Conservation (phyloP, 2,329 filamentous ascomycete species). For the Monilinia laxa region DNA sequence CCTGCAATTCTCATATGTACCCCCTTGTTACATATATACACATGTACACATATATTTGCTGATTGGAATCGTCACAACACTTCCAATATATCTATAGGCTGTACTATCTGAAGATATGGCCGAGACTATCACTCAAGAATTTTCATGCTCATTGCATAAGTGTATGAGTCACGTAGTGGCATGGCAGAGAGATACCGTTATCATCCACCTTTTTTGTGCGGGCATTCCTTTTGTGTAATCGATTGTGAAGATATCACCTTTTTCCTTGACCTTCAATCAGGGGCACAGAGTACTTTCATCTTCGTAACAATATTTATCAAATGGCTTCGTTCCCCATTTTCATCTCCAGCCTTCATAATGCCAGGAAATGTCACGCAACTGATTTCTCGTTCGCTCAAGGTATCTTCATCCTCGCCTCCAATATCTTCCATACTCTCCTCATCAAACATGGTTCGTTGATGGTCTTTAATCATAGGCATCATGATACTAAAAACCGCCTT, state of each 20-base stretch:
- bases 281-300: slow-evolving; percentile 60
- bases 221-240: slow-evolving; percentile 4
- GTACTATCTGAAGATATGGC: slow-evolving; percentile 7
- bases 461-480: slow-evolving; percentile 53
- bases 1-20: neutral
- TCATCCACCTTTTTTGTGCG: neutral
- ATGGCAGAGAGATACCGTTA: neutral
- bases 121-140: neutral
- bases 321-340: slow-evolving; percentile 60
- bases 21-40: neutral
- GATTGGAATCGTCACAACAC: slow-evolving; percentile 2
- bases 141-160: neutral
- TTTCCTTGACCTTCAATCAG: slow-evolving; percentile 31
- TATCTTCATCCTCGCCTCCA: slow-evolving; percentile 59
- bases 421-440: slow-evolving; percentile 63
- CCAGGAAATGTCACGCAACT: slow-evolving; percentile 64
- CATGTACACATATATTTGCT: slow-evolving; percentile 2
- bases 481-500: slow-evolving; percentile 57
- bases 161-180: neutral
- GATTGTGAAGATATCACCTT: neutral
- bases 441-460: slow-evolving; percentile 58
- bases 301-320: slow-evolving; percentile 64
- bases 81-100: neutral
- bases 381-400: slow-evolving; percentile 53
- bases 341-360: slow-evolving; percentile 63